A percentile compares a stretch with the other conserved stretches of the same genome.
Evolutionary conservation across 2,329 filamentous ascomycete species (phyloP).

Genomic region (Didymella pomorum): DNA sequence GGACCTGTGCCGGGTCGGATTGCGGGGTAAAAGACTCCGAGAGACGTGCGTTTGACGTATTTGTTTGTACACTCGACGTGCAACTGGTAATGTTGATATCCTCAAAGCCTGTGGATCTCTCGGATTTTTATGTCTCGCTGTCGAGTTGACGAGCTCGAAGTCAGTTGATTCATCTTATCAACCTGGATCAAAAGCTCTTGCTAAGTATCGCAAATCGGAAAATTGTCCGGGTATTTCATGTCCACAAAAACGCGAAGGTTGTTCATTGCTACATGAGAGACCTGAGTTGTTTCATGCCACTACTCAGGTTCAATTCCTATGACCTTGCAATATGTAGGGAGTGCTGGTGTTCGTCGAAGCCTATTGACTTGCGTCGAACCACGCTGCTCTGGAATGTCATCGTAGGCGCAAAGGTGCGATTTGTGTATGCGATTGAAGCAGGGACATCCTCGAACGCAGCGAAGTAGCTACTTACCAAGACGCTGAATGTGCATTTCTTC

Average conservation of each 20-base stretch:
- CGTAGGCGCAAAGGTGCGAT: background rate
- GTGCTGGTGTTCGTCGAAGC: background rate
- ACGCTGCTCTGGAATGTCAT: background rate
- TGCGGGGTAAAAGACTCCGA: conserved; percentile 25
- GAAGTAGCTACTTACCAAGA: background rate
- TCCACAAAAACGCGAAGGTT: background rate
- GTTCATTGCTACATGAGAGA: background rate
- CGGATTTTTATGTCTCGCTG: background rate
- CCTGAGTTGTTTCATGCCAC: background rate
- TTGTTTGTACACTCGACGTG: background rate
- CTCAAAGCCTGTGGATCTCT: background rate
- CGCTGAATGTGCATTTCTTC: background rate
- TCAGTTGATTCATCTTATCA: background rate
- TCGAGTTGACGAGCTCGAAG: background rate
- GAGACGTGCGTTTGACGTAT: conserved; percentile 4
- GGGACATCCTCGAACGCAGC: background rate
- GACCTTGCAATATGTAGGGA: background rate
- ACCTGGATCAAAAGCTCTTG: background rate
- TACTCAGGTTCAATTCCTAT: background rate
- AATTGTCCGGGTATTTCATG: conserved; percentile 4
- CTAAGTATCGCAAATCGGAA: background rate
- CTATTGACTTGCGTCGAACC: background rate
- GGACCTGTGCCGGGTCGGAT: conserved; percentile 12
- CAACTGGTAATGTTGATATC: background rate
- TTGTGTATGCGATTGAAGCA: background rate